Conservation (phyloP, 192 early-diverging fungal genomes). For the Kappamyces sp. region DNA sequence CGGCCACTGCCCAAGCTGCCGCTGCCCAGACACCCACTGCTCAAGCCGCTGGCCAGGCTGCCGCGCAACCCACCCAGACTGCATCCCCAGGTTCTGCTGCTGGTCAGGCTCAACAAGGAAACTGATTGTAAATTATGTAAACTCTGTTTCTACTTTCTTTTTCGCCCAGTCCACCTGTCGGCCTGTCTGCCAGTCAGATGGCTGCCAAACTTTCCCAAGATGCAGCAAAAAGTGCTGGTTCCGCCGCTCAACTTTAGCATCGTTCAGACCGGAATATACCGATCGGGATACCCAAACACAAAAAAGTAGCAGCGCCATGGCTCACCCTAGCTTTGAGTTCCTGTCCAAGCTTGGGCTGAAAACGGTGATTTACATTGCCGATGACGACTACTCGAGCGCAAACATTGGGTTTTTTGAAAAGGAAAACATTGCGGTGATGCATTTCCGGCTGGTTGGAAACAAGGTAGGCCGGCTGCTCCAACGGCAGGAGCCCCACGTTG, state of each 20-base stretch:
- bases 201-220: not conserved
- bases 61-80: no score
- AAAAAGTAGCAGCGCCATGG: constrained; percentile 46
- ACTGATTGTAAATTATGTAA: no score
- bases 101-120: no score
- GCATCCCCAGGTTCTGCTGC: no score
- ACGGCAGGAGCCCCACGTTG: constrained; percentile 41
- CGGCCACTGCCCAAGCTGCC: no score
- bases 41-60: no score
- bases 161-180: no score
- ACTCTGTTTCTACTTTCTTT: no score
- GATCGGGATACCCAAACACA: constrained; percentile 87
- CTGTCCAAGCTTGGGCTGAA: constrained; percentile 79
- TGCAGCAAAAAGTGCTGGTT: constrained; percentile 40
- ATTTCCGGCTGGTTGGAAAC: constrained; percentile 87
- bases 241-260: constrained; percentile 95
- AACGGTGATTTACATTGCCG: constrained; percentile 78
- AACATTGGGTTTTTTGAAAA: constrained; percentile 79
- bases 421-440: constrained; percentile 75
- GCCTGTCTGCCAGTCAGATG: no score
- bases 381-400: constrained; percentile 86
- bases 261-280: constrained; percentile 90
- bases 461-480: constrained; percentile 52
- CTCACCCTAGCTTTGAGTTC: constrained; percentile 59
- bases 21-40: no score